These are phyloP conservation scores for Dichomitus squalens DNA, from an alignment of 1,284 basidiomycete genomes.

Conservation along the genomic window DNA sequence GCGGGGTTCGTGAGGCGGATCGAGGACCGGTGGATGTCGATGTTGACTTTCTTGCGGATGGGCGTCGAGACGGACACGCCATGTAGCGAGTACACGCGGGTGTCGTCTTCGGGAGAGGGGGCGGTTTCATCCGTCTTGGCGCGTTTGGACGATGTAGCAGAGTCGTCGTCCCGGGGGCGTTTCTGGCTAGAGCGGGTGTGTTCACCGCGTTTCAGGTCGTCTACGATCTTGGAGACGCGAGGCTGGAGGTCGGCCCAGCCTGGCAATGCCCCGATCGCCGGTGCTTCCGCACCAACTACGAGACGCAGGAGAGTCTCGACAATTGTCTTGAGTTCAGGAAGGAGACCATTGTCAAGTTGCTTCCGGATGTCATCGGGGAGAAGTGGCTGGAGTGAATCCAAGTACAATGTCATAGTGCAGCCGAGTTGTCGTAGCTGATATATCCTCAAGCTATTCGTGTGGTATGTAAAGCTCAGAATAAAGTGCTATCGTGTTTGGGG, in stretches of 20 bases:
- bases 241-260: slow-evolving; percentile 24
- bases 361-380: slow-evolving; percentile 17
- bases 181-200: slow-evolving; percentile 18
- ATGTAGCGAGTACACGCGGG: slow-evolving; percentile 55
- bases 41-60: slow-evolving; percentile 70
- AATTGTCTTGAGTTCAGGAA: slow-evolving; percentile 12
- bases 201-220: slow-evolving; percentile 20
- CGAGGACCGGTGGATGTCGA: slow-evolving; percentile 50
- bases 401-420: slow-evolving; percentile 10
- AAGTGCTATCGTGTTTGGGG: neutral
- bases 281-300: slow-evolving; percentile 23
- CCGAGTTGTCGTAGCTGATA: neutral
- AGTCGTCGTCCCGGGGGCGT: slow-evolving; percentile 27
- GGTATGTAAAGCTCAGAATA: neutral
- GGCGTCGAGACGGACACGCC: slow-evolving; percentile 64
- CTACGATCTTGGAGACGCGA: slow-evolving; percentile 17
- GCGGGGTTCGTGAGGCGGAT: slow-evolving; percentile 52
- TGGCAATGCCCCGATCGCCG: slow-evolving; percentile 5
- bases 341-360: slow-evolving; percentile 18
- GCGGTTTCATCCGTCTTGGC: slow-evolving; percentile 5
- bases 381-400: slow-evolving; percentile 18
- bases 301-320: slow-evolving; percentile 30
- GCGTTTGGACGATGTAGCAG: slow-evolving; percentile 13
- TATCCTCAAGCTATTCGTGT: neutral
- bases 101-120: slow-evolving; percentile 35